Evolutionary conservation across 225 moss, liverwort and hornwort species (phyloP).

Genomic region (Sphagnum contortum): DNA sequence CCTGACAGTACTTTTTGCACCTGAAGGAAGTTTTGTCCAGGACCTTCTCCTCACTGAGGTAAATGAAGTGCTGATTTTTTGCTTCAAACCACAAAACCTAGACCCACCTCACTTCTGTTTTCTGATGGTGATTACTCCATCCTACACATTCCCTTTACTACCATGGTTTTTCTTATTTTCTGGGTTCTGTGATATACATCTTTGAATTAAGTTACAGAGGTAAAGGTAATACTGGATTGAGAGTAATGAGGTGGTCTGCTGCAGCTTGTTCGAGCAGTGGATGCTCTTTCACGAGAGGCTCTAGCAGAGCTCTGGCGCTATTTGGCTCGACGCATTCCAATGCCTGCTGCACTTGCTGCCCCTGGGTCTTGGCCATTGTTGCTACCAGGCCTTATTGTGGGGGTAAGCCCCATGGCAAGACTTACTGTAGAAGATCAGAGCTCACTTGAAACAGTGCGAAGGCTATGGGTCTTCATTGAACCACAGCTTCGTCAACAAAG

Average conservation of each 20-base stretch:
- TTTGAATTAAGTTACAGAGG: no score
- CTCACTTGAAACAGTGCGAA: conserved; percentile 63
- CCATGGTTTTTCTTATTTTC: no score
- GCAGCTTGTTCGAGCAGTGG: conserved; percentile 82
- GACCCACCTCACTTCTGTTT: no score
- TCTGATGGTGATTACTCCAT: no score
- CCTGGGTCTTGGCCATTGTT: conserved; percentile 92
- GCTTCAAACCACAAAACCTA: no score
- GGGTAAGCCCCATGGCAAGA: conserved; percentile 54
- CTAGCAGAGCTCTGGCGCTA: conserved; percentile 73
- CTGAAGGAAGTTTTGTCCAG: conserved; percentile 78
- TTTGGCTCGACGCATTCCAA: conserved; percentile 47
- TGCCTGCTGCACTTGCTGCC: conserved; percentile 44
- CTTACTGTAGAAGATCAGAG: conserved; percentile 75
- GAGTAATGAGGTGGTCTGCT: no score
- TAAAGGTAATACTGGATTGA: no score
- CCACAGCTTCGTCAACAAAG: conserved; percentile 45
- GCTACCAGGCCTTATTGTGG: conserved; percentile 59
- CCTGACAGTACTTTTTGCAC: conserved; percentile 53
- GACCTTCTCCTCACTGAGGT: conserved; percentile 86
- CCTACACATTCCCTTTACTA: no score
- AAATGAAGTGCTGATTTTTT: not conserved
- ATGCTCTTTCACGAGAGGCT: conserved; percentile 85
- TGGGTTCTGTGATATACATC: no score
- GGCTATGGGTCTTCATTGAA: conserved; percentile 72